phyloP scores from a whole-genome alignment of 257 asterid genomes.

The Solanum sitiens region DNA sequence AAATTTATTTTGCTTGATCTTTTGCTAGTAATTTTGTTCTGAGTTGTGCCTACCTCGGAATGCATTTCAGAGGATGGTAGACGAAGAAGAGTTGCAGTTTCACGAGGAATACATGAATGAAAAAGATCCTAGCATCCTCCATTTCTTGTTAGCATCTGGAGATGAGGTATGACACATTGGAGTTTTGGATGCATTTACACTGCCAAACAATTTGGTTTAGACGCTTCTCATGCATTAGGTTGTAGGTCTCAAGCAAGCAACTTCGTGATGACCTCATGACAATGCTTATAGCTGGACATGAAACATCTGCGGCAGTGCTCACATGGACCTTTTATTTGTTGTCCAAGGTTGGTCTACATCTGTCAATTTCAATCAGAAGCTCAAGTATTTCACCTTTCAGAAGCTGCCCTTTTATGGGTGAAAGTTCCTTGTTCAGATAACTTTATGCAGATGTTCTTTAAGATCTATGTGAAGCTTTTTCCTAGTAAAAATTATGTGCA shows the following conservation, averaged over 20 bases:
- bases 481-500: not conserved
- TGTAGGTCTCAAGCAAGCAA: conserved; percentile 95
- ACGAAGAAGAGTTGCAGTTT: conserved; percentile 91
- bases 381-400: not conserved
- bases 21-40: not conserved
- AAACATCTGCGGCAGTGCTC: conserved; percentile 96
- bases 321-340: conserved; percentile 99
- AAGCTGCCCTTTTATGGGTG: not conserved
- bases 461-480: not conserved
- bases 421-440: not conserved
- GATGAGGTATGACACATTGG: conserved; percentile 58
- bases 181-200: conserved; percentile 4
- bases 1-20: not conserved
- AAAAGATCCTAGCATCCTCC: conserved; percentile 97
- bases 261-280: conserved; percentile 99
- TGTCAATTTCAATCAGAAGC: not conserved
- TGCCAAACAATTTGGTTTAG: conserved; percentile 4
- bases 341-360: conserved; percentile 39
- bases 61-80: conserved; percentile 77
- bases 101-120: conserved; percentile 98
- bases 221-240: conserved; percentile 20
- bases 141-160: conserved; percentile 88
- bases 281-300: conserved; percentile 97
- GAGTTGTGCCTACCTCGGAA: not conserved
- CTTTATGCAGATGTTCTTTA: not conserved